These are phyloP conservation scores for Endotrypanum monterogeii DNA, from an alignment of 208 protist species.

Conservation along the genomic window DNA sequence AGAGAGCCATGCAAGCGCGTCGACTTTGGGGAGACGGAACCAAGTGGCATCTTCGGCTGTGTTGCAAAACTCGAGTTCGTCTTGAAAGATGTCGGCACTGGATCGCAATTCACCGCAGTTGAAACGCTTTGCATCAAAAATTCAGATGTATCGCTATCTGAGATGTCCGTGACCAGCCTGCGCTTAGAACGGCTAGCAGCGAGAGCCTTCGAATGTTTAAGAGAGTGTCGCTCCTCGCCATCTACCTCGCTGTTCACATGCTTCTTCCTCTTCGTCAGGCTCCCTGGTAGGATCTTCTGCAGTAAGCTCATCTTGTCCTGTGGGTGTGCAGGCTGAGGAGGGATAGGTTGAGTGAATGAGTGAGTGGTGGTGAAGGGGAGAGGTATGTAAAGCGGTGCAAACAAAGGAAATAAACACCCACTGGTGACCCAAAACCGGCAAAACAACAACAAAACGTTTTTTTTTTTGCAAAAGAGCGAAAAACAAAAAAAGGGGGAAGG, in stretches of 20 bases:
- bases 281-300: slow-evolving; percentile 35
- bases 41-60: background rate
- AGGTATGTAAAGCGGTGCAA: background rate
- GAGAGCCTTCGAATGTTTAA: slow-evolving; percentile 7
- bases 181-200: slow-evolving; percentile 12
- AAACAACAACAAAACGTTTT: slow-evolving; percentile 7
- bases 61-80: slow-evolving; percentile 25
- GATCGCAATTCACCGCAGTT: slow-evolving; percentile 38
- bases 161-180: slow-evolving; percentile 11
- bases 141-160: slow-evolving; percentile 11
- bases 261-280: slow-evolving; percentile 16
- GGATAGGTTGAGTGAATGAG: background rate
- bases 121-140: slow-evolving; percentile 17
- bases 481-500: slow-evolving; percentile 1
- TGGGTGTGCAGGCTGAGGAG: background rate
- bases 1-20: slow-evolving; percentile 6
- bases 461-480: too few relatives aligned
- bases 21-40: slow-evolving; percentile 7
- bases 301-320: slow-evolving; percentile 19
- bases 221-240: background rate
- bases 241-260: slow-evolving; percentile 15
- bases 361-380: background rate
- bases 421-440: background rate
- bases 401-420: too few relatives aligned
- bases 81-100: slow-evolving; percentile 46